A percentile compares a stretch with the other conserved stretches of the same genome.
These are phyloP conservation scores for Mycena indigotica DNA, from an alignment of 768 basidiomycete species.

Conservation along the genomic window DNA sequence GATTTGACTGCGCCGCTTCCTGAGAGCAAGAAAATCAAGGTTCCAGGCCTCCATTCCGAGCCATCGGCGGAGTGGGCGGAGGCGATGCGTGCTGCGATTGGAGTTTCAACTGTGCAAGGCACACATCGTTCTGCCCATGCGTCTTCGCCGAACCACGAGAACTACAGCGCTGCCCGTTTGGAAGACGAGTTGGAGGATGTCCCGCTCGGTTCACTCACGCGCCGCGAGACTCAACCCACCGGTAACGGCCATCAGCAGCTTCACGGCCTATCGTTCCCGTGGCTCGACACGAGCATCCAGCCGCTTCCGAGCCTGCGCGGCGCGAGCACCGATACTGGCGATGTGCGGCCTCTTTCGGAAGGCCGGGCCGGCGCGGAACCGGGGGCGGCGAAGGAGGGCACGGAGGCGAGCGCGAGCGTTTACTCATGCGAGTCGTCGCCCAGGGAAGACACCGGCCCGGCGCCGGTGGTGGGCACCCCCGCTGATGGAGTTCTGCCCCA, in stretches of 20 bases:
- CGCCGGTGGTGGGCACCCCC: not conserved
- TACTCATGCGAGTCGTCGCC: not conserved
- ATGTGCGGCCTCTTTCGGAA: constrained; percentile 34
- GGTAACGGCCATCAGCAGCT: not conserved
- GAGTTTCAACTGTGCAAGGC: constrained; percentile 18
- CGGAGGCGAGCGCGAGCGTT: not conserved
- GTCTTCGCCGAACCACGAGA: constrained; percentile 15
- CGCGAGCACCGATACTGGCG: constrained; percentile 39
- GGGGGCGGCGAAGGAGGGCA: not conserved
- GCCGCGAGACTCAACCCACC: not conserved
- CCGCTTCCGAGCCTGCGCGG: constrained; percentile 21
- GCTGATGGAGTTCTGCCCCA: too few species aligned
- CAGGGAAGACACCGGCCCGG: not conserved
- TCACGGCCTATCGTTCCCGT: constrained; percentile 1
- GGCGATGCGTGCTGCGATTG: constrained; percentile 39
- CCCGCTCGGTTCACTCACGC: too few species aligned
- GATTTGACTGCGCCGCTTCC: constrained; percentile 10
- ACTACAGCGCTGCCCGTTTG: constrained; percentile 10
- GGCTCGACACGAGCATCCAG: not conserved
- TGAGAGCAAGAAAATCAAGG: constrained; percentile 30
- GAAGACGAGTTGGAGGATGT: constrained; percentile 13
- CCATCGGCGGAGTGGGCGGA: constrained; percentile 44
- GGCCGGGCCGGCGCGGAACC: constrained; percentile 13
- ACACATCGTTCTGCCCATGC: not conserved
- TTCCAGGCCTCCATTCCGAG: constrained; percentile 36